phyloP scores from a whole-genome alignment of 169 alveolate species.

The Nephromyces sp. region DNA sequence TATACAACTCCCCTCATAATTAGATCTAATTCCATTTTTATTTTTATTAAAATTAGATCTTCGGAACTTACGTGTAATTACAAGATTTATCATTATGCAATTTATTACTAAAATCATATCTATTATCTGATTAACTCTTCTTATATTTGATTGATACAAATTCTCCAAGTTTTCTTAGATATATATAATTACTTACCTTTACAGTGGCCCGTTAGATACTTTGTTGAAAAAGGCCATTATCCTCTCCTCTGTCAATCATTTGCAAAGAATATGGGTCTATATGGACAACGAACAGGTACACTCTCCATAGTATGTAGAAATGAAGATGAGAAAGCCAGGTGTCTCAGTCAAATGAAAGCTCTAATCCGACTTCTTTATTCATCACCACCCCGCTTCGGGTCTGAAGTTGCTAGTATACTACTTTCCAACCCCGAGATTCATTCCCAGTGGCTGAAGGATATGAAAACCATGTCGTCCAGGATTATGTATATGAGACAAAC shows the following conservation, averaged over 20 bases:
- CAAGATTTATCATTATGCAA: no score
- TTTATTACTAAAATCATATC: no score
- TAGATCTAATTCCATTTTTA: background rate
- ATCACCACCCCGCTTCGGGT: slow-evolving; percentile 73
- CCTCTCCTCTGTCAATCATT: slow-evolving; percentile 64
- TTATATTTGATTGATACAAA: no score
- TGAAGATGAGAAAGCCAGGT: background rate
- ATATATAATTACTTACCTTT: no score
- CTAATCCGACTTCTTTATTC: slow-evolving; percentile 62
- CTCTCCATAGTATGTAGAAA: slow-evolving; percentile 47
- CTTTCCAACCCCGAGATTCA: slow-evolving; percentile 53
- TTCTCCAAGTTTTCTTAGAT: no score
- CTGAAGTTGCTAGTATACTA: slow-evolving; percentile 55
- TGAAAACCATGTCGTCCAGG: slow-evolving; percentile 60
- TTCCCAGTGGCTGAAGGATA: slow-evolving; percentile 58
- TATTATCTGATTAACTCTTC: no score
- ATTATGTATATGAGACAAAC: slow-evolving; percentile 50
- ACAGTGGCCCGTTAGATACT: background rate
- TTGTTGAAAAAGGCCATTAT: background rate
- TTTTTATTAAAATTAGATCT: background rate
- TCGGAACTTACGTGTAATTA: background rate
- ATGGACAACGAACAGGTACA: slow-evolving; percentile 80
- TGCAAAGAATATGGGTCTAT: slow-evolving; percentile 81
- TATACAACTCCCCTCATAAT: background rate
- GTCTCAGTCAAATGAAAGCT: slow-evolving; percentile 38